phyloP scores from a whole-genome alignment of 495 filamentous ascomycete genomes.

The Evansstolkia leycettana region DNA sequence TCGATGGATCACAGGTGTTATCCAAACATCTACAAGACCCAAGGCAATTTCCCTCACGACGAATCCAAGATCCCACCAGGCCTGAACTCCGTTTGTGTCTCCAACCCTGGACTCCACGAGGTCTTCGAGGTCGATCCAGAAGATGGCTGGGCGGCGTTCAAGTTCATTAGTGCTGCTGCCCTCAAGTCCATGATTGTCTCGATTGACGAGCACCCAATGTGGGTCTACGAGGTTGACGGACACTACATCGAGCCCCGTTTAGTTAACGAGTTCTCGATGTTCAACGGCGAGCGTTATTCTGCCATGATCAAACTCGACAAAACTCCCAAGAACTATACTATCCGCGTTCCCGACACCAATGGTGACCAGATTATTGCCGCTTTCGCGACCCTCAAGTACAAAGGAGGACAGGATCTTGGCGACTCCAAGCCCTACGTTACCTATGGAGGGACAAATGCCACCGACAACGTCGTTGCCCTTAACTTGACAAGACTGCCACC shows the following conservation, averaged over 20 bases:
- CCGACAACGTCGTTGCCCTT: slow-evolving; percentile 21
- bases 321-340: slow-evolving; percentile 16
- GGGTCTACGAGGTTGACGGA: slow-evolving; percentile 30
- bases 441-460: slow-evolving; percentile 22
- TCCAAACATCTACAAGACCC: slow-evolving; percentile 4
- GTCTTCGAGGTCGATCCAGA: slow-evolving; percentile 22
- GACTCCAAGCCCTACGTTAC: slow-evolving; percentile 23
- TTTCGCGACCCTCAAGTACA: slow-evolving; percentile 23
- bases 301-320: slow-evolving; percentile 26
- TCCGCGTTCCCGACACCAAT: slow-evolving; percentile 17
- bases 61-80: slow-evolving; percentile 22
- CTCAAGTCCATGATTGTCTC: slow-evolving; percentile 26
- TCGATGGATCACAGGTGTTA: slow-evolving; percentile 3
- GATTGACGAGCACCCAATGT: slow-evolving; percentile 30
- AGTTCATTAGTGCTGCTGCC: slow-evolving; percentile 31
- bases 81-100: slow-evolving; percentile 25
- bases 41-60: slow-evolving; percentile 18
- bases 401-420: slow-evolving; percentile 6
- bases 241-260: slow-evolving; percentile 21
- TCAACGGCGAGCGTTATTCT: slow-evolving; percentile 24
- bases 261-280: slow-evolving; percentile 17
- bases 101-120: slow-evolving; percentile 23
- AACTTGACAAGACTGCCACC: slow-evolving; percentile 17
- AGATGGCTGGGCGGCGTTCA: slow-evolving; percentile 32
- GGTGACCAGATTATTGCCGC: slow-evolving; percentile 22